Evolutionary conservation across 805 yeast genomes (phyloP).

Genomic region (Yarrowia deformans): DNA sequence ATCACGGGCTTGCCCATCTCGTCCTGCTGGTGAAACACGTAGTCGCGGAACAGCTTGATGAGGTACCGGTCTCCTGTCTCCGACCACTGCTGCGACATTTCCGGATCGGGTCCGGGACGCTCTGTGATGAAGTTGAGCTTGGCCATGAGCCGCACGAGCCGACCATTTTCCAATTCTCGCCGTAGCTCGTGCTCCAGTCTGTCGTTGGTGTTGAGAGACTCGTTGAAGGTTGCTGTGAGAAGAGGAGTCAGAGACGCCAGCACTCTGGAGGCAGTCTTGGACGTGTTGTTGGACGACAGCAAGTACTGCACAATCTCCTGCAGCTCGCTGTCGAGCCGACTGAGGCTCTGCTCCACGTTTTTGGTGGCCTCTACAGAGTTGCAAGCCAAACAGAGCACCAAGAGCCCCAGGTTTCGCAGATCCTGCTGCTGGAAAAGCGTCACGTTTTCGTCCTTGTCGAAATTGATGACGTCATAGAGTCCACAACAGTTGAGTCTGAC

Average conservation of each 20-base stretch:
- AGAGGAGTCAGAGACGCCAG: conserved; percentile 41
- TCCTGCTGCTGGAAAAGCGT: conserved; percentile 61
- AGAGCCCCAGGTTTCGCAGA: conserved; percentile 62
- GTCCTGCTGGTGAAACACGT: conserved; percentile 83
- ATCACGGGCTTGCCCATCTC: conserved; percentile 77
- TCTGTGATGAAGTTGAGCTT: conserved; percentile 82
- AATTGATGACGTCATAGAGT: conserved; percentile 67
- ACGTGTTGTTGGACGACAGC: conserved; percentile 35
- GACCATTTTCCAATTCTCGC: conserved; percentile 84
- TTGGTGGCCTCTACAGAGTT: conserved; percentile 42
- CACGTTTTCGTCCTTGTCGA: conserved; percentile 44
- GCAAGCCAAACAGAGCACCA: conserved; percentile 63
- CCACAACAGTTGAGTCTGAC: conserved; percentile 77
- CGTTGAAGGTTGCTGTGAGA: conserved; percentile 30
- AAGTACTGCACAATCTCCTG: conserved; percentile 44
- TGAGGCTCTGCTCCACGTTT: conserved; percentile 40
- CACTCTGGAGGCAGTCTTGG: conserved; percentile 39
- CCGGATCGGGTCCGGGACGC: conserved; percentile 52
- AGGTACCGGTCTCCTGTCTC: conserved; percentile 80
- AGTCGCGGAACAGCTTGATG: conserved; percentile 77
- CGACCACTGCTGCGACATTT: conserved; percentile 59
- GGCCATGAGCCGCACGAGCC: conserved; percentile 80
- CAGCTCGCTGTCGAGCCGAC: conserved; percentile 38
- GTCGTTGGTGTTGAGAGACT: conserved; percentile 43
- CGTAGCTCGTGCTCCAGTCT: conserved; percentile 55